phyloP scores from a whole-genome alignment of 805 yeast species.

The Kregervanrija fluxuum region DNA sequence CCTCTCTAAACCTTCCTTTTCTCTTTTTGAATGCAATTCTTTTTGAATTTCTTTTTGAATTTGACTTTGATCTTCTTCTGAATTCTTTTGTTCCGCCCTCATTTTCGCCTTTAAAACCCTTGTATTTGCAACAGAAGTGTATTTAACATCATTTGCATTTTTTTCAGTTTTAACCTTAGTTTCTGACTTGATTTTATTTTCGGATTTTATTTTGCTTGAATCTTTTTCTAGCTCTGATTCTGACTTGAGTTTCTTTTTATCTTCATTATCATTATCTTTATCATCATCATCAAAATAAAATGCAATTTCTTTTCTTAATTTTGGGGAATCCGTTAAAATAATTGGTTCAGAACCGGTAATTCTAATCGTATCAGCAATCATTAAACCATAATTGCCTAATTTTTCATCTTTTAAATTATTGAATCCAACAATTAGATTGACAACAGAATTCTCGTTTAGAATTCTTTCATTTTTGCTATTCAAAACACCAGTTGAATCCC shows the following conservation, averaged over 20 bases:
- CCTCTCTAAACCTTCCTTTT: conserved; percentile 77
- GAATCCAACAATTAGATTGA: conserved; percentile 74
- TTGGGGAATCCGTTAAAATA: conserved; percentile 67
- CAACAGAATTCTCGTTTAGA: conserved; percentile 64
- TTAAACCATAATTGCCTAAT: conserved; percentile 57
- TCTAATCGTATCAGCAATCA: conserved; percentile 75
- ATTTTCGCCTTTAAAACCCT: conserved; percentile 72
- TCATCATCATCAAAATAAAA: conserved; percentile 69
- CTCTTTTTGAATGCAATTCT: conserved; percentile 76
- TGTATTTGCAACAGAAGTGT: conserved; percentile 36
- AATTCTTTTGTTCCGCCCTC: conserved; percentile 65
- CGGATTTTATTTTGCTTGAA: conserved; percentile 3
- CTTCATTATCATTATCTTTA: conserved; percentile 29
- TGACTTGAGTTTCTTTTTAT: conserved; percentile 24
- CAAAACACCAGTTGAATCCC: conserved; percentile 70
- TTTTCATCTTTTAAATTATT: conserved; percentile 48
- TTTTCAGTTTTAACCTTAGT: conserved; percentile 9
- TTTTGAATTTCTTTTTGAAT: conserved; percentile 77
- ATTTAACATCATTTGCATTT: conserved; percentile 11
- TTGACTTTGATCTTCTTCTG: conserved; percentile 73
- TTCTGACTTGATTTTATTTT: conserved; percentile 5
- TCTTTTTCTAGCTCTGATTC: conserved; percentile 11
- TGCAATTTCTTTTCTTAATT: conserved; percentile 65
- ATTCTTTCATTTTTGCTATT: conserved; percentile 65
- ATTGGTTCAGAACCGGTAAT: conserved; percentile 56